Evolutionary conservation across 2,329 filamentous ascomycete genomes (phyloP).

Genomic region (Exophiala oligosperma): DNA sequence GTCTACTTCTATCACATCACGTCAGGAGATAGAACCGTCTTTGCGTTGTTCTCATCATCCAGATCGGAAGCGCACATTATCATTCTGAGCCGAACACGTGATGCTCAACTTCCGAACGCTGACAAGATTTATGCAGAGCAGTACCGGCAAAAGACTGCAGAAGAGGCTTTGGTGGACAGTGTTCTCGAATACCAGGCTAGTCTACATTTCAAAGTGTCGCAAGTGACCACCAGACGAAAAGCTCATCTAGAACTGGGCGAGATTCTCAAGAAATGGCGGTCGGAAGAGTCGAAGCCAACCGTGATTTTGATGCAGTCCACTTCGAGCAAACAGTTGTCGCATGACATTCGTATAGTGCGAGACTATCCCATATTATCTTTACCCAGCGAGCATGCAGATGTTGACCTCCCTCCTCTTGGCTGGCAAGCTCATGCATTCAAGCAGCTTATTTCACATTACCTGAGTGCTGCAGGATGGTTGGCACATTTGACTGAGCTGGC

Average conservation of each 20-base stretch:
- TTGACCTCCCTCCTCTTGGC: slow-evolving; percentile 82
- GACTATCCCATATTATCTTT: slow-evolving; percentile 83
- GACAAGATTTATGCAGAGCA: slow-evolving; percentile 83
- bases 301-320: slow-evolving; percentile 91
- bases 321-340: slow-evolving; percentile 74
- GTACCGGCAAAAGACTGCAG: slow-evolving; percentile 62
- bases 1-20: slow-evolving; percentile 92
- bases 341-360: slow-evolving; percentile 79
- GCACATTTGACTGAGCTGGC: slow-evolving; percentile 83
- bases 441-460: slow-evolving; percentile 82
- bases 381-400: slow-evolving; percentile 79
- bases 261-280: slow-evolving; percentile 83
- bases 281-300: slow-evolving; percentile 76
- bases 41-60: slow-evolving; percentile 85
- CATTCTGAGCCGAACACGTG: slow-evolving; percentile 79
- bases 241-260: slow-evolving; percentile 86
- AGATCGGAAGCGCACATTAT: slow-evolving; percentile 80
- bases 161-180: slow-evolving; percentile 72
- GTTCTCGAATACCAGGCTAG: slow-evolving; percentile 85
- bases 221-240: slow-evolving; percentile 87
- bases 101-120: slow-evolving; percentile 84
- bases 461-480: slow-evolving; percentile 91
- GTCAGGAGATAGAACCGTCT: slow-evolving; percentile 87
- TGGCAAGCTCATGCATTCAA: slow-evolving; percentile 92
- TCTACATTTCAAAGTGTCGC: slow-evolving; percentile 79